These are phyloP conservation scores for Earliella scabrosa DNA, from an alignment of 1,284 basidiomycete species.

Conservation along the genomic window DNA sequence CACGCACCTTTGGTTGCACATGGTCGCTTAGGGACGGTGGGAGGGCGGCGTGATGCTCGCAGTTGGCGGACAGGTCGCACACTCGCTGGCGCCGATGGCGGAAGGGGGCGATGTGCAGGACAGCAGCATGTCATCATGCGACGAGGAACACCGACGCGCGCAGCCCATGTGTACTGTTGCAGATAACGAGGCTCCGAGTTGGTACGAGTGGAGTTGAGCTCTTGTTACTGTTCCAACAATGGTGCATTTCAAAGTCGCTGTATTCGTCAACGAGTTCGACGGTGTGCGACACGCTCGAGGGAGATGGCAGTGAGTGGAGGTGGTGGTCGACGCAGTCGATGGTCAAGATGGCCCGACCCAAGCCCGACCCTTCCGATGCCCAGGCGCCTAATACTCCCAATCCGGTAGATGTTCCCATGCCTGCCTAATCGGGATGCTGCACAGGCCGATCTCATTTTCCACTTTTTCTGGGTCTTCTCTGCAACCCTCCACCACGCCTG, in stretches of 20 bases:
- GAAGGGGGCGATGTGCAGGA: slow-evolving; percentile 17
- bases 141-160: slow-evolving; percentile 11
- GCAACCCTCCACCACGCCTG: slow-evolving; percentile 9
- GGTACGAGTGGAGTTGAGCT: too few relatives aligned
- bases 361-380: too few relatives aligned
- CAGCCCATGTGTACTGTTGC: slow-evolving; percentile 13
- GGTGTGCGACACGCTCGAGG: too few relatives aligned
- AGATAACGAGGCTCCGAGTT: slow-evolving; percentile 14
- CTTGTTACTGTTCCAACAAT: too few relatives aligned
- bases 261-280: background rate
- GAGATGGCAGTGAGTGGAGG: too few relatives aligned
- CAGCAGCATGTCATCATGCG: slow-evolving; percentile 17
- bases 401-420: background rate
- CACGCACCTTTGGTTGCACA: slow-evolving; percentile 6
- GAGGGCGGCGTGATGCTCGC: slow-evolving; percentile 5
- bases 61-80: slow-evolving; percentile 4
- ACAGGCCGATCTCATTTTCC: slow-evolving; percentile 10
- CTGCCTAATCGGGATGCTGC: slow-evolving; percentile 14
- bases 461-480: slow-evolving; percentile 2
- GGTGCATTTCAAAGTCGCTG: too few relatives aligned
- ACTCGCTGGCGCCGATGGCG: slow-evolving; percentile 9
- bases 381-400: background rate
- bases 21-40: slow-evolving; percentile 7
- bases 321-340: background rate
- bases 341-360: background rate